Evolutionary conservation across 176 grass and related monocot species (phyloP), one percentile per base, ranked within the genome.

Genomic region (Raddia distichophylla): DNA sequence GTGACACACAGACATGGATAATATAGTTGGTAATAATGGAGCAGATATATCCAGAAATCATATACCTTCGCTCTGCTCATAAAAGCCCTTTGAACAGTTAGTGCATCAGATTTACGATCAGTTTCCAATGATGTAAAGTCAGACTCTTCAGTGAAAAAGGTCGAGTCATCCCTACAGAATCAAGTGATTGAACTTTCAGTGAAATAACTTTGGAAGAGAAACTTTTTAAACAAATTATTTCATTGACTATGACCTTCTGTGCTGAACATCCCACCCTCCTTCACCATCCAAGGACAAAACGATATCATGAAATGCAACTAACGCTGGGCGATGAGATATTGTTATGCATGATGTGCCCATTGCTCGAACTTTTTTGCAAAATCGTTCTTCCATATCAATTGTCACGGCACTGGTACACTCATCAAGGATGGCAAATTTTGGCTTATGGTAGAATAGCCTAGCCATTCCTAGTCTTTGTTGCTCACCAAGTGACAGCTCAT

Each of bases 401-500:
- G 96, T 99, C 45, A 99, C 96, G 4, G 96, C 96, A 82, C 96
- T 99, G 50, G 96, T 99, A 80, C 96, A 99, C 85, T 99, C 96
- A 80, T 99, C 96, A 79, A 99, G 89, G 89, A 99, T 99, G 46
- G 96, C 96, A 58, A 99, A 99, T 53, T 90, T 99, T 82, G 96
- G 96, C 76, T 88, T 95, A 82, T 99, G 96, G 86, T 95, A 99
- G 80, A 99, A 99, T 17, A 99, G 84, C 67, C 96, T 90, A 48
- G 96, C 96, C 96, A 99, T 99, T 77, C 96, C 96, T 59, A 99
- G 90, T 88, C 96, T 91, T 84, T 99, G 96, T 86, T 99, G 96
- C 89, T 99, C 96, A 53, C 96, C 96, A 58, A 99, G 89, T 46
- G 96, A 99, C n/a, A 99, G 56, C 67, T 99, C 96, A 42, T 99